Conservation (phyloP, 2,329 filamentous ascomycete species). For the Colletotrichum horii region DNA sequence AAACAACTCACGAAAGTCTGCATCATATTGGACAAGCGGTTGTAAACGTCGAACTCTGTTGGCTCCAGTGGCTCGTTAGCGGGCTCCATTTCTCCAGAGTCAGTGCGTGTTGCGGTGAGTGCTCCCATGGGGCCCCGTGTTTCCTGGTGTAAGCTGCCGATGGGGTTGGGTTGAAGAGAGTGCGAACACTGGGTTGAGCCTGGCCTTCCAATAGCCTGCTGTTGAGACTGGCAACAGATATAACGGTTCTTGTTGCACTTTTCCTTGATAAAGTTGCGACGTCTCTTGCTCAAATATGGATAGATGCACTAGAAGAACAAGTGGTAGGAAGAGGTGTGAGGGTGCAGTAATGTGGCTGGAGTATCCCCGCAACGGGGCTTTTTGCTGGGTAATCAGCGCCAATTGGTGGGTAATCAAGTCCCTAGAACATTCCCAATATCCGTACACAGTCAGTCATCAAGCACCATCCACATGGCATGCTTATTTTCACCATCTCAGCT, state of each 20-base stretch:
- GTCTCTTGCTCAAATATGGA: not conserved
- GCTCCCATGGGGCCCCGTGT: not conserved
- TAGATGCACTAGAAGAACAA: not conserved
- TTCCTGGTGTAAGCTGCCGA: not conserved
- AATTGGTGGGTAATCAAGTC: not conserved
- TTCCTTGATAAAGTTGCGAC: not conserved
- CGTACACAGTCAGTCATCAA: not conserved
- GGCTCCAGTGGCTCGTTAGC: slow-evolving; percentile 64
- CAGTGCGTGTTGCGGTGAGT: not conserved
- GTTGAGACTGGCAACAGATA: not conserved
- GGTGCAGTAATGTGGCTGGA: not conserved
- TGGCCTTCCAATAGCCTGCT: not conserved
- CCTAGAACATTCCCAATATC: not conserved
- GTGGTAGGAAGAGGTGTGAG: rapidly evolving
- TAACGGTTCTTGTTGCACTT: not conserved
- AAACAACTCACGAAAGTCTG: slow-evolving; percentile 65
- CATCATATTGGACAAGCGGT: slow-evolving; percentile 76
- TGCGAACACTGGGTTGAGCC: rapidly evolving
- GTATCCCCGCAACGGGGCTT: not conserved
- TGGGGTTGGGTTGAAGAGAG: not conserved
- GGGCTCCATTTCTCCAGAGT: not conserved
- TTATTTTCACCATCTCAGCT: not conserved
- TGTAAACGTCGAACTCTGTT: slow-evolving; percentile 72
- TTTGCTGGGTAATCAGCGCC: not conserved
- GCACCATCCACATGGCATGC: not conserved